Evolutionary conservation across 169 alveolate species (phyloP), one percentile per base, ranked within the genome.

Genomic region (Miamiensis avidus): DNA sequence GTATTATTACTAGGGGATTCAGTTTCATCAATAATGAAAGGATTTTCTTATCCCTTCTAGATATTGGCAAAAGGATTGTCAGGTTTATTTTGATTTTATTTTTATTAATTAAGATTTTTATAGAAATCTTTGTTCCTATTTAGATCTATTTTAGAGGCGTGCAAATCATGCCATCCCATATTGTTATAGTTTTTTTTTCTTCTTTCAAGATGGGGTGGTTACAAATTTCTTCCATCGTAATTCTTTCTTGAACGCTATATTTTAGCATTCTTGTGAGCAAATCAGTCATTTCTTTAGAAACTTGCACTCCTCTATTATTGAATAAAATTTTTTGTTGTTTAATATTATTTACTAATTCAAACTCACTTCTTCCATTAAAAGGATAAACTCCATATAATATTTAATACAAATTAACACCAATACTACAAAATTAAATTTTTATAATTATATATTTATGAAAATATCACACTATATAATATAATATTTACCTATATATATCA

Each of bases 321-420:
- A 86, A 65, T 31, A 74, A 74, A 16, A 84, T 82, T 49, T 32
- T 27, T 6, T 25, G 72, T 33, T 0, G 34, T 78, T 74, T 49
- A 31, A 65, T 65, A 16, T 86, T 81, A 0, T 86, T 81, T 0
- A 86, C 74, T n/a, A 86, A 81, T 72, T 86, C 90, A 64, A 29
- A 30, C 1, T 81, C 83, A 31, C 76, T 81, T 76, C 75, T 86
- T 6, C 74, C 84, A 1, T 65, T 65, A 30, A 81, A 86, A 28
- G 87, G 90, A 0, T 74, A 69, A 1, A 27, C 31, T n/a, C 87
- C 84, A 34, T 74, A 86, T 1, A 86, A 34, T 65, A 86, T 64
- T 81, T 86, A 49, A 76, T 86, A 86, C 29, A 74, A 86, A 31
- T 79, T 86, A 34, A 81, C 87, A 30, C 87, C 90, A 29, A 86